Evolutionary conservation across 768 basidiomycete genomes (phyloP).

Genomic region (Rubroboletus pulcherrimus): DNA sequence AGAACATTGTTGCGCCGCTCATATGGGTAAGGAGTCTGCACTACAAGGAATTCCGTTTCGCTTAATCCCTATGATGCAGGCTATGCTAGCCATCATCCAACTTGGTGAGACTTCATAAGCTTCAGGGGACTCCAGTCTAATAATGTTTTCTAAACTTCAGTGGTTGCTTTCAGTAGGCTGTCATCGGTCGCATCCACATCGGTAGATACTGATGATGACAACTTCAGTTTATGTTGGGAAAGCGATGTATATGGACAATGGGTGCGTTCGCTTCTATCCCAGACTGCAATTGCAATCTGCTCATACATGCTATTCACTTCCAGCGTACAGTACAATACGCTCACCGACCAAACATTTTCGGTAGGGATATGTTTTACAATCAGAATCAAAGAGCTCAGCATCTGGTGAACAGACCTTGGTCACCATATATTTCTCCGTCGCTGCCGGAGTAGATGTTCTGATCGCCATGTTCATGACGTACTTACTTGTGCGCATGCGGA

Average conservation of each 20-base stretch:
- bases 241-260: background rate
- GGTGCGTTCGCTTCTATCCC: background rate
- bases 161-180: background rate
- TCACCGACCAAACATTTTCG: background rate
- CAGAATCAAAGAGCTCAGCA: background rate
- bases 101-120: conserved; percentile 1
- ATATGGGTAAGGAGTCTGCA: background rate
- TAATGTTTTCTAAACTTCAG: background rate
- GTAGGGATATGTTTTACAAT: background rate
- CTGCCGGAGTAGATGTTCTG: background rate
- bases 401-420: background rate
- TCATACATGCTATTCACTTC: background rate
- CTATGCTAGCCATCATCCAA: background rate
- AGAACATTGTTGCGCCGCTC: background rate
- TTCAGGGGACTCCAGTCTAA: background rate
- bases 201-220: background rate
- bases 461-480: conserved; percentile 2
- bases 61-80: background rate
- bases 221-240: background rate
- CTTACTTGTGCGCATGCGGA: background rate
- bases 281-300: background rate
- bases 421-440: background rate
- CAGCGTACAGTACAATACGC: background rate
- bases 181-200: background rate
- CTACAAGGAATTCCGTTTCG: no score